A percentile compares a stretch with the other conserved stretches of the same genome.
Evolutionary conservation across 73 alveolate genomes (phyloP).

Genomic region (Durusdinium trenchii): DNA sequence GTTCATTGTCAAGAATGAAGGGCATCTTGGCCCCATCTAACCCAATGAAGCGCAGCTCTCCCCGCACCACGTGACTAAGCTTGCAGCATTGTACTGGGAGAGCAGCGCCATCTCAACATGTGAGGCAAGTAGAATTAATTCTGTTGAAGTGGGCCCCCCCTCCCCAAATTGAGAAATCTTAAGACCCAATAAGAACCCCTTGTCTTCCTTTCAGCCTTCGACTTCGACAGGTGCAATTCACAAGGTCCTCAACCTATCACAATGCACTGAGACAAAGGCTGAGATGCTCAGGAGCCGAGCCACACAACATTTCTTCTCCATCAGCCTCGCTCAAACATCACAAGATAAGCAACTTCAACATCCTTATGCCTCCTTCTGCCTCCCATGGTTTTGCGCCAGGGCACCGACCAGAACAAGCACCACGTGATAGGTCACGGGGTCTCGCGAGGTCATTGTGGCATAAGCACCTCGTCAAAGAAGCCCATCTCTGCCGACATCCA

Average conservation of each 20-base stretch:
- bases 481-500: background rate
- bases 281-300: slow-evolving; percentile 17
- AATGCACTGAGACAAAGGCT: background rate
- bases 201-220: too few relatives aligned
- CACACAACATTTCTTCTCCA: slow-evolving; percentile 57
- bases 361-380: background rate
- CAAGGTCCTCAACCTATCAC: background rate
- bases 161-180: too few relatives aligned
- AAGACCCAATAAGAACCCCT: too few relatives aligned
- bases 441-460: slow-evolving; percentile 49
- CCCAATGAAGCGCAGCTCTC: too few relatives aligned
- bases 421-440: slow-evolving; percentile 63
- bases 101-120: background rate
- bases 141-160: too few relatives aligned
- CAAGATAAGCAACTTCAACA: background rate
- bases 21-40: too few relatives aligned
- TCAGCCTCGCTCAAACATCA: background rate
- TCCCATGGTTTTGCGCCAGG: background rate
- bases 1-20: too few relatives aligned
- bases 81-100: background rate
- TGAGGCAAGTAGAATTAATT: background rate
- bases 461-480: background rate
- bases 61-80: background rate
- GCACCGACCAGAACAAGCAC: slow-evolving; percentile 30
- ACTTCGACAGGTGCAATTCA: background rate